These are phyloP conservation scores for Amphibolis antarctica DNA, from an alignment of 106 monocot species.

Conservation along the genomic window DNA sequence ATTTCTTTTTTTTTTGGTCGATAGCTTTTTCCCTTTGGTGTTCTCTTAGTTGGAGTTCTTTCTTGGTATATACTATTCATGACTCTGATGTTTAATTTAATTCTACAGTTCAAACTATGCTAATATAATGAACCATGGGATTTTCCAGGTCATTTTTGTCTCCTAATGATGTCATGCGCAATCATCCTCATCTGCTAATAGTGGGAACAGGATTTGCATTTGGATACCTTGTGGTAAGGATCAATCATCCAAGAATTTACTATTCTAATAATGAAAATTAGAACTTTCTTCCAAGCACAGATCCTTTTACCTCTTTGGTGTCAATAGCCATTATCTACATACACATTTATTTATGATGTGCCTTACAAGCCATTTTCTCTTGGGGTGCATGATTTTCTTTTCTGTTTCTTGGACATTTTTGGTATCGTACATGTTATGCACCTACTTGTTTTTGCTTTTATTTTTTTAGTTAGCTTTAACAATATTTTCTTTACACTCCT, in stretches of 20 bases:
- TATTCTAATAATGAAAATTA: no score
- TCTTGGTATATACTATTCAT: conserved; percentile 40
- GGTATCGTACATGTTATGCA: neutral
- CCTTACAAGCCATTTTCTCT: neutral
- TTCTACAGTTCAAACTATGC: neutral
- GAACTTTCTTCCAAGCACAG: no score
- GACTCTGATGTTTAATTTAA: neutral
- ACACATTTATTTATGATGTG: no score
- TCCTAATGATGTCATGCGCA: conserved; percentile 78
- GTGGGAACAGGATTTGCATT: conserved; percentile 97
- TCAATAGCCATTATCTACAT: no score
- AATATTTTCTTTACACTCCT: neutral
- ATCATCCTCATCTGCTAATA: conserved; percentile 80
- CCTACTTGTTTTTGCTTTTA: no score
- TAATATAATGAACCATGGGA: neutral
- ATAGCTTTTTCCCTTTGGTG: conserved; percentile 72
- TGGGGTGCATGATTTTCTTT: neutral
- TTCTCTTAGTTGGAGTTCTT: conserved; percentile 65
- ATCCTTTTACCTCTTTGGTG: no score
- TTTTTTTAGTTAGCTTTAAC: neutral
- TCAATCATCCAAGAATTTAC: no score
- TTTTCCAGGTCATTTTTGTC: conserved; percentile 60
- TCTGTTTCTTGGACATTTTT: neutral
- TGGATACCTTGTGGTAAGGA: conserved; percentile 89
- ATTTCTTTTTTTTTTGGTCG: neutral